Percentiles rank a stretch among this genome's conserved stretches.
phyloP scores from a whole-genome alignment of 2,329 filamentous ascomycete genomes.

The Phialemoniopsis sp. region DNA sequence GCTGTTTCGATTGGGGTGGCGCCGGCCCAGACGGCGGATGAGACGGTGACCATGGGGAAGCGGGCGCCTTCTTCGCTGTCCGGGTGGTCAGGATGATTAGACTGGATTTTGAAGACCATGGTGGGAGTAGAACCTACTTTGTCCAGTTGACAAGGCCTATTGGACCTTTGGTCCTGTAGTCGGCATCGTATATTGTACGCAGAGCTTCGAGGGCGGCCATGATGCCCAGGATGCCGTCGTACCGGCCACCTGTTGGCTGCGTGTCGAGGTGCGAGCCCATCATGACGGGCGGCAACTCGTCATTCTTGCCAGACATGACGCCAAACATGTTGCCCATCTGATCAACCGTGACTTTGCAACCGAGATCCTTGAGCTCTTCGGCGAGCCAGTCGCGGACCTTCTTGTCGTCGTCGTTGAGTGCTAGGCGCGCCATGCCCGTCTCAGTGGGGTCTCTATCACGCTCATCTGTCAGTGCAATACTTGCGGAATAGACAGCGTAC shows the following conservation, averaged over 20 bases:
- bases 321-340: constrained; percentile 85
- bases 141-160: constrained; percentile 78
- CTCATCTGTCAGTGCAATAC: background rate
- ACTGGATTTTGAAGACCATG: too few species aligned
- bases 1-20: constrained; percentile 57
- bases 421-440: constrained; percentile 72
- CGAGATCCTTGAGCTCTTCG: constrained; percentile 55
- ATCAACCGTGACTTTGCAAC: constrained; percentile 63
- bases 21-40: constrained; percentile 74
- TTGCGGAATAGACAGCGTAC: too few species aligned
- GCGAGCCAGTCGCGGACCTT: constrained; percentile 72
- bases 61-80: constrained; percentile 73
- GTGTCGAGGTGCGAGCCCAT: constrained; percentile 69
- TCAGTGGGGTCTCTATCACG: constrained; percentile 33
- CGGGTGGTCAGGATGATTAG: too few species aligned
- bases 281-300: constrained; percentile 55
- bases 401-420: constrained; percentile 69
- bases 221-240: constrained; percentile 76
- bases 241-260: constrained; percentile 60
- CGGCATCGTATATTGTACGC: constrained; percentile 61
- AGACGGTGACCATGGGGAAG: constrained; percentile 70
- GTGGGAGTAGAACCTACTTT: too few species aligned
- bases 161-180: constrained; percentile 63
- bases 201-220: constrained; percentile 70
- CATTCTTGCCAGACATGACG: constrained; percentile 55